These are phyloP conservation scores for Chaetomium fimeti DNA, from an alignment of 495 filamentous ascomycete species.

Conservation along the genomic window DNA sequence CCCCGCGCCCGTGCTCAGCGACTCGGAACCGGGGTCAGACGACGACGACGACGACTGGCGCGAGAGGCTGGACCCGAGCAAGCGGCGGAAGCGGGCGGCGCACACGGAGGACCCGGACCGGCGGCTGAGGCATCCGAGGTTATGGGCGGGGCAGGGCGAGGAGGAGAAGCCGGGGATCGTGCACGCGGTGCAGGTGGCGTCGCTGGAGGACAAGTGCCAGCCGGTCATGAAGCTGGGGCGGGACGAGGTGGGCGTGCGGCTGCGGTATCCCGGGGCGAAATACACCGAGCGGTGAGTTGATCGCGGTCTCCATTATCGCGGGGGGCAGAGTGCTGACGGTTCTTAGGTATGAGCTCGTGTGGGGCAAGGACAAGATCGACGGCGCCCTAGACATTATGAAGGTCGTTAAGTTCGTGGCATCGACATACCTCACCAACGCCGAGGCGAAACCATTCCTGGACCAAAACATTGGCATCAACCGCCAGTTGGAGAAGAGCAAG, in stretches of 20 bases:
- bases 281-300: constrained; percentile 68
- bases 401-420: constrained; percentile 69
- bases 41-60: constrained; percentile 40
- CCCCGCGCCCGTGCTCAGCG: constrained; percentile 25
- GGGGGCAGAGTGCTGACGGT: constrained; percentile 20
- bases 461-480: constrained; percentile 68
- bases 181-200: constrained; percentile 67
- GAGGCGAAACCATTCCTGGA: constrained; percentile 65
- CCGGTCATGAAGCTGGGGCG: constrained; percentile 46
- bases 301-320: background rate
- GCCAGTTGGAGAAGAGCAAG: constrained; percentile 64
- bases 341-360: constrained; percentile 73
- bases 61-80: constrained; percentile 35
- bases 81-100: constrained; percentile 34
- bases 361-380: constrained; percentile 77
- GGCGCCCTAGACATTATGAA: constrained; percentile 80
- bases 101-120: constrained; percentile 53
- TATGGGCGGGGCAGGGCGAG: constrained; percentile 39
- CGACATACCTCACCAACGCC: constrained; percentile 68
- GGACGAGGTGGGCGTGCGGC: constrained; percentile 55
- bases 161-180: constrained; percentile 45
- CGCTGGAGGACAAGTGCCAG: constrained; percentile 49
- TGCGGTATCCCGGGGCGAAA: constrained; percentile 73
- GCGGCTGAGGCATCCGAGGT: constrained; percentile 57
- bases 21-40: constrained; percentile 32